Percentiles rank a stretch among this genome's conserved stretches.
Conservation (phyloP, 2,329 filamentous ascomycete genomes). For the Neonectria faginata region DNA sequence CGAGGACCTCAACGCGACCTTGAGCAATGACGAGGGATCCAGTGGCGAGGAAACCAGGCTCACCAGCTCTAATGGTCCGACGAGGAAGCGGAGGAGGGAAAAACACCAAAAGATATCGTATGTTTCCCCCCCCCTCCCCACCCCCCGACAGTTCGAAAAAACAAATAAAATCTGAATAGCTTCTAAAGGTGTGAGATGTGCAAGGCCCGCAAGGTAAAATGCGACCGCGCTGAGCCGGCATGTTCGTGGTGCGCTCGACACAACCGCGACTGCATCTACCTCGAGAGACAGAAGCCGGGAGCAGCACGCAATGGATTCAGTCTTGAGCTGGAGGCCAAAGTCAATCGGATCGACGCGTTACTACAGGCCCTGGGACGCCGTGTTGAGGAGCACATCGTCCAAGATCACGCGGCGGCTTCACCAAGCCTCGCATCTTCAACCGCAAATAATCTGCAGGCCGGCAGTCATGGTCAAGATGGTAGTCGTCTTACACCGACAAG, state of each 20-base stretch:
- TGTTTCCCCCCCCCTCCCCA: too few species aligned
- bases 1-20: too few species aligned
- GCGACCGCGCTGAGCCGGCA: constrained; percentile 67
- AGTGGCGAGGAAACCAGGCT: too few species aligned
- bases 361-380: constrained; percentile 56
- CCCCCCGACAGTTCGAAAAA: too few species aligned
- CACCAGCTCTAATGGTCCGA: too few species aligned
- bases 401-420: constrained; percentile 45
- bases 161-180: too few species aligned
- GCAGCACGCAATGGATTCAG: constrained; percentile 69
- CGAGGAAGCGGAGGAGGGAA: too few species aligned
- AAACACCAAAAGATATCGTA: constrained; percentile 53
- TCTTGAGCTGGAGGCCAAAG: constrained; percentile 68
- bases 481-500: too few species aligned
- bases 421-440: too few species aligned
- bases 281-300: constrained; percentile 77
- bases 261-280: constrained; percentile 74
- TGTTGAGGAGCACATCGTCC: constrained; percentile 56
- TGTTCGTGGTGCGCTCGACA: constrained; percentile 80
- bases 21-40: too few species aligned
- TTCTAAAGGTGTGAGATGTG: constrained; percentile 51
- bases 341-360: constrained; percentile 63
- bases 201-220: constrained; percentile 60
- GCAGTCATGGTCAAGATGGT: too few species aligned
- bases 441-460: too few species aligned